Evolutionary conservation across 106 monocot genomes (phyloP).

Genomic region (Dioscorea alata): DNA sequence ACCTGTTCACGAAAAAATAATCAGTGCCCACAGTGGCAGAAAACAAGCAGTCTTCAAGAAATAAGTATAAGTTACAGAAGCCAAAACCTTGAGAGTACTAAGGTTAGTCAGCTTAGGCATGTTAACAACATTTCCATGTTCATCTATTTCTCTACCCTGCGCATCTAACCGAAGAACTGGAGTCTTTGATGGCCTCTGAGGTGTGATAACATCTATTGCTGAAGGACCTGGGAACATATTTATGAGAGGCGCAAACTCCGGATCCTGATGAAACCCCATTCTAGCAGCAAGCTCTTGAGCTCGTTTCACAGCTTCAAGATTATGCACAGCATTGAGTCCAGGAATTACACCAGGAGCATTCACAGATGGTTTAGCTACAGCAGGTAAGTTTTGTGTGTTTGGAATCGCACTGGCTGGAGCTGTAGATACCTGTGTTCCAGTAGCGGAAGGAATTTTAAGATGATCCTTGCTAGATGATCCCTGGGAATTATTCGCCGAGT

Average conservation of each 20-base stretch:
- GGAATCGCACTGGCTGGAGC: slow-evolving; percentile 8
- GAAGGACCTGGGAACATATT: slow-evolving; percentile 88
- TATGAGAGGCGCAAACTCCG: slow-evolving; percentile 88
- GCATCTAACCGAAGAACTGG: slow-evolving; percentile 92
- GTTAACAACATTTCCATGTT: slow-evolving; percentile 81
- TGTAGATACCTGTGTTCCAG: slow-evolving; percentile 9
- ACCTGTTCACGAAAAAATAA: slow-evolving; percentile 37
- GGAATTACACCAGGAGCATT: slow-evolving; percentile 26
- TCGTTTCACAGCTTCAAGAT: slow-evolving; percentile 83
- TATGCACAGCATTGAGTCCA: slow-evolving; percentile 29
- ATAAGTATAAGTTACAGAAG: not conserved
- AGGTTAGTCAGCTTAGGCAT: slow-evolving; percentile 67
- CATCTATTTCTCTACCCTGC: slow-evolving; percentile 93
- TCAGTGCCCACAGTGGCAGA: not conserved
- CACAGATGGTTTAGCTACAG: slow-evolving; percentile 8
- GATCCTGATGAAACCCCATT: slow-evolving; percentile 96
- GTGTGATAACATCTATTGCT: slow-evolving; percentile 31
- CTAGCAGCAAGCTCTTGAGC: slow-evolving; percentile 90
- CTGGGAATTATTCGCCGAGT: slow-evolving; percentile 16
- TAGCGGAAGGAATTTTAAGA: slow-evolving; percentile 6
- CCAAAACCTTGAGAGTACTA: slow-evolving; percentile 82
- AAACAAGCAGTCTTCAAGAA: not conserved
- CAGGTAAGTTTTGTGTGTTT: slow-evolving; percentile 5
- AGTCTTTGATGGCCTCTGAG: slow-evolving; percentile 77
- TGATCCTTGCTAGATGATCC: slow-evolving; percentile 18